Base-by-base conservation (phyloP, 2,329 filamentous ascomycete genomes). In the Dendrostoma leiphaemia region DNA sequence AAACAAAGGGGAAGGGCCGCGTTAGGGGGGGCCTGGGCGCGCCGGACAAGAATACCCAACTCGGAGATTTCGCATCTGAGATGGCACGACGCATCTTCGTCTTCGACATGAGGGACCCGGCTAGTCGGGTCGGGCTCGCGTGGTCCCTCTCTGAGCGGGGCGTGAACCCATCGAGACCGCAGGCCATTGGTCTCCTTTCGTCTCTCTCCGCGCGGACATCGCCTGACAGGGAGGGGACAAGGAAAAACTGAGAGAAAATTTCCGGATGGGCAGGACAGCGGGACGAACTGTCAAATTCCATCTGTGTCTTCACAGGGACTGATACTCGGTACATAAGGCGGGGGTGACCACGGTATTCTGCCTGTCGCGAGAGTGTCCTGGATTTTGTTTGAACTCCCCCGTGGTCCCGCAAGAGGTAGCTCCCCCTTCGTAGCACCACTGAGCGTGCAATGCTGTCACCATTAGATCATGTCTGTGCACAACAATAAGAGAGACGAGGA, bases 401-500 rank as follows among this genome's bases (percentile, higher is more conserved):
- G 28, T 17, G 43, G 15, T 32, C 10, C 17, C 32, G 17, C 19
- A 46, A 17, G 19, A 31, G 29, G 28, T 37, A 45, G 10, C 13
- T 10, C 8, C 28, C 17, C n/a, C 23, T 46, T 34, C 4, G n/a
- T n/a, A n/a, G n/a, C n/a, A n/a, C n/a, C n/a, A n/a, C n/a, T n/a
- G n/a, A n/a, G n/a, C 19, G 28, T 21, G 13, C 44, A 28, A 23
- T 17, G 24, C 19, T 19, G 6, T 6, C 28, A 34, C 12, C 12
- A n/a, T n/a, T n/a, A n/a, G 4, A 28, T 21, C 19, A 56, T 56
- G 54, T 49, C 49, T 13, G n/a, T n/a, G n/a, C 23, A 29, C 6
- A 15, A 21, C 13, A 21, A 40, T 8, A 47, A 46, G 15, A 49
- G 35, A 17, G 54, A 49, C 35, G 32, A 17, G 12, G 54, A 56